Base-by-base conservation (phyloP, 768 basidiomycete genomes). In the Trametopsis cervina region DNA sequence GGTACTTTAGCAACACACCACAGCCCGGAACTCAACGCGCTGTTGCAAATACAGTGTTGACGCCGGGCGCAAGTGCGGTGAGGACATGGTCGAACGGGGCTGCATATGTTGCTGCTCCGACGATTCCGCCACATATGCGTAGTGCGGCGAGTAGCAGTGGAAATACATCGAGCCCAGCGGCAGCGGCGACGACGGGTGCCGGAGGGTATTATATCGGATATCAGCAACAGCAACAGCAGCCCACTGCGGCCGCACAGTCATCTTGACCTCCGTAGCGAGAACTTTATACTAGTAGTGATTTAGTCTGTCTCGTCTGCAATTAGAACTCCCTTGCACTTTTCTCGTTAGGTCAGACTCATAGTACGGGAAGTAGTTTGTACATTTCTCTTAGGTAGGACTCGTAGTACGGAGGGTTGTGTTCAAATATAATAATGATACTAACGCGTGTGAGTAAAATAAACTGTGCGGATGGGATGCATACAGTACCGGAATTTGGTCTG, bases 31-130 rank as follows among this genome's bases (percentile, higher is more conserved):
- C 54, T 2, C 70, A 75, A 46, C 73, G 77, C 4, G 77, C 74
- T 2, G 77, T 80, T 4, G 77, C 77, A 9, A 80, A 79, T 40
- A 80, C 78, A 0, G 75, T 77, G 21, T 54, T 73, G 17, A 46
- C 55, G 29, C 44, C 55, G 7, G 54, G 55, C 29, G 60, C 57
- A 26, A 15, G 29, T 33, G 50, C 42, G 26, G 62, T 60, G 49
- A 10, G 61, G 3, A 59, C 63, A 1, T 60, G 51, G 44, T 23
- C 53, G n/a, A 42, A 44, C 13, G 54, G 51, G 1, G 43, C 46
- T 13, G 41, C 27, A 46, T 54, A 51, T 13, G 66, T 64, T 20
- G 56, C 53, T 12, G 53, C 70, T 1, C 64, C 71, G 18, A 71
- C 66, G 27, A 56, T 74, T n/a, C 72, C 72, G 4, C 62, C 69